A percentile compares a stretch with the other conserved stretches of the same genome.
phyloP scores from a whole-genome alignment of 805 yeast genomes.

The Torulaspora maleeae region DNA sequence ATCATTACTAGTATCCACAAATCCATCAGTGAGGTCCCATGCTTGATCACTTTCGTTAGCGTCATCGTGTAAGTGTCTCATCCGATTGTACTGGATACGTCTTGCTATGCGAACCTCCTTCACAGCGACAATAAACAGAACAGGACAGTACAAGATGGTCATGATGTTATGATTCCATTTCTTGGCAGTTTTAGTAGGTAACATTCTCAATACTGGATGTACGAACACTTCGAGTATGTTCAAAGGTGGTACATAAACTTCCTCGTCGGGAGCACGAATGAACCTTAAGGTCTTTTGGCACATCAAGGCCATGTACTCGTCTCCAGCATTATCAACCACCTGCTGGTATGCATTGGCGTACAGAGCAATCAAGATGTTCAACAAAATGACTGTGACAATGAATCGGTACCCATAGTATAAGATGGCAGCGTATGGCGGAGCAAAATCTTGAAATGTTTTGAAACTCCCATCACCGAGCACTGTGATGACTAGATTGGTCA shows the following conservation, averaged over 20 bases:
- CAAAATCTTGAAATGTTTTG: slow-evolving; percentile 62
- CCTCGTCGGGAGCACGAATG: slow-evolving; percentile 83
- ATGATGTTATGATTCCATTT: slow-evolving; percentile 51
- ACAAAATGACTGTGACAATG: slow-evolving; percentile 64
- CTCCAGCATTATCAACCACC: slow-evolving; percentile 76
- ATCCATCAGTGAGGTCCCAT: slow-evolving; percentile 84
- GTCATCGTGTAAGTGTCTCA: slow-evolving; percentile 63
- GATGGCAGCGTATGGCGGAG: slow-evolving; percentile 81
- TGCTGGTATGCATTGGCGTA: slow-evolving; percentile 79
- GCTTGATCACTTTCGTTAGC: slow-evolving; percentile 72
- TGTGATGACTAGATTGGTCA: slow-evolving; percentile 62
- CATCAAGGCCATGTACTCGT: slow-evolving; percentile 78
- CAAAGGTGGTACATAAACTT: slow-evolving; percentile 80
- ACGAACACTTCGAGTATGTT: slow-evolving; percentile 63
- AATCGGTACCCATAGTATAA: slow-evolving; percentile 75
- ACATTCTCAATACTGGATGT: slow-evolving; percentile 42
- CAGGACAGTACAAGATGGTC: slow-evolving; percentile 65
- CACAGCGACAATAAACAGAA: slow-evolving; percentile 53
- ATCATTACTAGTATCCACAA: slow-evolving; percentile 36
- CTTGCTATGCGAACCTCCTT: slow-evolving; percentile 65
- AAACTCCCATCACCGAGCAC: slow-evolving; percentile 73
- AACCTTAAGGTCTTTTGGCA: slow-evolving; percentile 80
- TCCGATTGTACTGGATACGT: slow-evolving; percentile 66
- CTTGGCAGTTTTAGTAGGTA: slow-evolving; percentile 31
- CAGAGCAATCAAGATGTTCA: slow-evolving; percentile 80